Evolutionary conservation across 192 early-diverging fungal genomes (phyloP).

Genomic region (Backusella luteola): DNA sequence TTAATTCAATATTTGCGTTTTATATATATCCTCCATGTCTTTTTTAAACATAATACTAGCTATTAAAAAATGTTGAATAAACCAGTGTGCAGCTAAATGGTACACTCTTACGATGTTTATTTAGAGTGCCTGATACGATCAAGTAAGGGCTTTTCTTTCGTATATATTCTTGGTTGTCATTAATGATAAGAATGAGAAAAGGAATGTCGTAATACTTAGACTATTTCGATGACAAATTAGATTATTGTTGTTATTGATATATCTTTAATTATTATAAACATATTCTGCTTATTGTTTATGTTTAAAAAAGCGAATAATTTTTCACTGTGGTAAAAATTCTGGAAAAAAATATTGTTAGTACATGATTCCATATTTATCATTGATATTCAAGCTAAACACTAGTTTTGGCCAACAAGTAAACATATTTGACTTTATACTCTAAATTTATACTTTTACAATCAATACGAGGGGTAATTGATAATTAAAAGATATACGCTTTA

Average conservation of each 20-base stretch:
- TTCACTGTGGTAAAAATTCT: not conserved
- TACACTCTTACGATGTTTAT: too few relatives aligned
- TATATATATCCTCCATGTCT: too few relatives aligned
- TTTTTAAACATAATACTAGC: too few relatives aligned
- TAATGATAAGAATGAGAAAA: not conserved
- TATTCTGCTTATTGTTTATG: not conserved
- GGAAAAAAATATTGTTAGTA: not conserved
- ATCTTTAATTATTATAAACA: not conserved
- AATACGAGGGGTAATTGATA: not conserved
- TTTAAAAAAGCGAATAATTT: not conserved
- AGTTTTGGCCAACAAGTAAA: not conserved
- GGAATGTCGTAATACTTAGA: not conserved
- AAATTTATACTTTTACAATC: not conserved
- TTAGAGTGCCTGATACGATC: too few relatives aligned
- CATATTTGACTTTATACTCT: not conserved
- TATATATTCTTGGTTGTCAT: not conserved
- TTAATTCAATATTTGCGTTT: too few relatives aligned
- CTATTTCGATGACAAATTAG: not conserved
- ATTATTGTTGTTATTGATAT: not conserved
- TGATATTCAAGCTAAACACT: not conserved
- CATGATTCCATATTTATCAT: not conserved
- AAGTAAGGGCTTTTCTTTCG: too few relatives aligned
- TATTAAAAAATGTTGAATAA: too few relatives aligned
- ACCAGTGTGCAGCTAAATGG: too few relatives aligned
- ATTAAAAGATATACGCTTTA: not conserved